These are phyloP conservation scores for Chlamydomonas sp. DNA, from an alignment of 139 green algal genomes.

Conservation along the genomic window DNA sequence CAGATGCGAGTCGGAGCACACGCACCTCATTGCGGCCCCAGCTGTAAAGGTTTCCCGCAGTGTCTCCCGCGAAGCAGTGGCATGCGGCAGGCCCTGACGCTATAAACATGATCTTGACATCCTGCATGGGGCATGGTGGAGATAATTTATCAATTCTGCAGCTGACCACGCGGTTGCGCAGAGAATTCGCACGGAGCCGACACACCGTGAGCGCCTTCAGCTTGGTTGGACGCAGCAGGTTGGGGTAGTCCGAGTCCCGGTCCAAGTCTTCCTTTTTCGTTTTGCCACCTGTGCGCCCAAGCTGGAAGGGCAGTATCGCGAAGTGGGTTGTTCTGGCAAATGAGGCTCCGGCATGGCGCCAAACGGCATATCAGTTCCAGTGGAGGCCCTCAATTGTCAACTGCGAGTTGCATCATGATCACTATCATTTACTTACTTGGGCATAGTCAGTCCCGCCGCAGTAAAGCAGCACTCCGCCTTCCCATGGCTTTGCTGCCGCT, in stretches of 20 bases:
- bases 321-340: neutral
- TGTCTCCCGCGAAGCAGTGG: slow-evolving; percentile 80
- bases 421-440: slow-evolving; percentile 9
- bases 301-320: slow-evolving; percentile 14
- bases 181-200: neutral
- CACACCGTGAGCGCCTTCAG: slow-evolving; percentile 77
- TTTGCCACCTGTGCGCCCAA: slow-evolving; percentile 42
- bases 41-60: slow-evolving; percentile 78
- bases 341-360: neutral
- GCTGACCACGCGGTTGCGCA: neutral
- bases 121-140: slow-evolving; percentile 53
- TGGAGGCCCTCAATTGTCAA: neutral
- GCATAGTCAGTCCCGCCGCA: slow-evolving; percentile 81
- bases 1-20: neutral
- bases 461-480: slow-evolving; percentile 76
- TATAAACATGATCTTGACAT: slow-evolving; percentile 80
- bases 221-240: slow-evolving; percentile 72
- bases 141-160: neutral
- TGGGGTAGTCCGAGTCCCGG: slow-evolving; percentile 74
- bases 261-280: slow-evolving; percentile 66
- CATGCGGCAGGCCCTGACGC: slow-evolving; percentile 74
- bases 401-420: neutral
- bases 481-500: slow-evolving; percentile 30
- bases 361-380: neutral
- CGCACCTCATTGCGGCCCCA: slow-evolving; percentile 93